Evolutionary conservation across 331 rosid species (phyloP), one percentile per base, ranked within the genome.

Genomic region (Spiraea crenata): DNA sequence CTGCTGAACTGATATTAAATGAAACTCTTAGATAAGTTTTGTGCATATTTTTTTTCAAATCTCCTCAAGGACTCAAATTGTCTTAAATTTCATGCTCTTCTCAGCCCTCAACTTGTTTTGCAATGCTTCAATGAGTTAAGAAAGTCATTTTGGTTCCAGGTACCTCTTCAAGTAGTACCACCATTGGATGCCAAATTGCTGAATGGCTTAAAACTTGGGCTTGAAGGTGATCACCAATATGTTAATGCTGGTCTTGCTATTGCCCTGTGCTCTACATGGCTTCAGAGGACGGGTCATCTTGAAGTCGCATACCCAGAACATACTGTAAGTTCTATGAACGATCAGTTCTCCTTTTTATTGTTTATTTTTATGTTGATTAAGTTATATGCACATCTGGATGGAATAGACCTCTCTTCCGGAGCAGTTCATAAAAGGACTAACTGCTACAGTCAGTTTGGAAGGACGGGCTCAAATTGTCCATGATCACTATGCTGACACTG

Each of bases 171-270:
- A 77, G 85, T 89, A 56, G 86, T 77, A 63, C 85, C 54, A 31
- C 86, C 92, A 10, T 73, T 93, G 79, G 91, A 91, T 77, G 82
- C 83, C 66, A 82, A 75, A 76, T 80, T 87, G 73, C 76, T 91
- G 57, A 78, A 85, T 67, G 99, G 95, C 77, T 51, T 16, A 79
- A 91, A 72, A 72, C 91, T 93, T 74, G 97, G 91, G 77, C 99
- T 93, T 80, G 97, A 83, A 84, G 99, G 99, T 15, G 95, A 91
- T 80, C 97, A 91, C 83, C 99, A 93, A 79, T 87, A 84, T 87
- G 38, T 83, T 74, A 93, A 93, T 85, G 99, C 99, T 65, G 90
- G 92, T 69, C 99, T 93, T 71, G 95, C 99, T 47, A 69, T 89
- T 79, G 90, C 90, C 57, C 85, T 93, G 41, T 87, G 91, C 85